Evolutionary conservation across 2,329 filamentous ascomycete species (phyloP), one percentile per base, ranked within the genome.

Genomic region (Colletotrichum australisinense): DNA sequence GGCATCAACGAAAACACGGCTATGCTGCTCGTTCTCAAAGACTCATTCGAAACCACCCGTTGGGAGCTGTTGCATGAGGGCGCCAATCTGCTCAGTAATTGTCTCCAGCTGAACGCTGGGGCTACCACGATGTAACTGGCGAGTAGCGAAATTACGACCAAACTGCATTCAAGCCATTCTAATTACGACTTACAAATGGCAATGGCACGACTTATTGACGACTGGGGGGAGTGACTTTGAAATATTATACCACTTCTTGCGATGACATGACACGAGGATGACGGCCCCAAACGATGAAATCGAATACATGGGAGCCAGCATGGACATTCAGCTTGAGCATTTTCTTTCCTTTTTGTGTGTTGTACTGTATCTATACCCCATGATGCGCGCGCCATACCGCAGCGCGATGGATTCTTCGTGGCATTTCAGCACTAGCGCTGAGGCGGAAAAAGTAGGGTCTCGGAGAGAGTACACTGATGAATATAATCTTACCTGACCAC

Each of bases 51-150:
- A 76, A 92, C 92, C 78, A 95, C 95, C 38, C 89, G 95, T 62
- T 98, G 96, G 96, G 95, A 98, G 85, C 84, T 98, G 67, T 86
- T 98, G 75, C 93, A 97, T 70, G 97, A 98, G 83, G 96, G 95
- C 46, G 93, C 93, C 38, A 93, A 90, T 26, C 84, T 98, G 74
- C 82, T 98, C 79, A 91, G 88, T 68, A 97, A 95, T 80, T 98
- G 95, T 81, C 94, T 97, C 76, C 87, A 90, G 74, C 81, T 88
- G 24, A 88, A 88, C 73, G 79, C 81, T 6, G 82, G 81, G 19
- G 67, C 71, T n/a, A 67, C 70, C 26, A 70, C 76, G 60, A 67
- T 46, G 12, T 66, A 57, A 62, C 49, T 49, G 42, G 42, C 42
- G 42, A 49, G 42, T 22, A n/a, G 42, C 42, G 19, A 22, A 19